Conservation (phyloP, 768 basidiomycete genomes). For the Collybia nuda region DNA sequence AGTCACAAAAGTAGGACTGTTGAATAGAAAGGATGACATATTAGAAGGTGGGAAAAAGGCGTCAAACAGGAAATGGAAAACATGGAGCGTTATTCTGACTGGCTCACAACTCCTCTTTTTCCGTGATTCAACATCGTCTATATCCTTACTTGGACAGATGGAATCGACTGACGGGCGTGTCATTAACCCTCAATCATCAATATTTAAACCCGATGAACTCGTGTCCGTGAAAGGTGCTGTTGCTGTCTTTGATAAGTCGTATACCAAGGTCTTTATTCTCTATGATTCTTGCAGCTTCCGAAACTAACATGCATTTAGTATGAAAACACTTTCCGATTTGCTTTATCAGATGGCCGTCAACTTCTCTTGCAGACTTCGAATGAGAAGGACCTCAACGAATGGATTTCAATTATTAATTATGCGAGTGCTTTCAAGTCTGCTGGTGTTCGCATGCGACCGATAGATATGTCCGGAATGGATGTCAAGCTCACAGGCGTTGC, state of each 20-base stretch:
- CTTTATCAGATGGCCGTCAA: conserved; percentile 75
- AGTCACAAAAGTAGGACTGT: conserved; percentile 76
- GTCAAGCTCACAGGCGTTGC: conserved; percentile 81
- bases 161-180: conserved; percentile 30
- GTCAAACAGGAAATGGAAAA: conserved; percentile 81
- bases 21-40: conserved; percentile 81
- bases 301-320: conserved; percentile 39
- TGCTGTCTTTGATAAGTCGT: conserved; percentile 78
- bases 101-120: conserved; percentile 91
- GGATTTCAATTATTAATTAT: conserved; percentile 93
- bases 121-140: conserved; percentile 65
- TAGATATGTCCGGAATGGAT: conserved; percentile 66
- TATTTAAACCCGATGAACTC: conserved; percentile 82
- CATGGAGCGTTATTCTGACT: conserved; percentile 83
- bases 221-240: conserved; percentile 75
- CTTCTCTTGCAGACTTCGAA: conserved; percentile 74
- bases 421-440: conserved; percentile 89
- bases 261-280: conserved; percentile 60
- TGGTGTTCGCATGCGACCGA: conserved; percentile 77
- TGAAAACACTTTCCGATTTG: conserved; percentile 73
- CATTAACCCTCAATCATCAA: conserved; percentile 33
- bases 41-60: conserved; percentile 76
- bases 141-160: conserved; percentile 42
- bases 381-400: conserved; percentile 78
- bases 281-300: not conserved